Base-by-base conservation (phyloP, 768 basidiomycete genomes). In the Lentinula boryana region DNA sequence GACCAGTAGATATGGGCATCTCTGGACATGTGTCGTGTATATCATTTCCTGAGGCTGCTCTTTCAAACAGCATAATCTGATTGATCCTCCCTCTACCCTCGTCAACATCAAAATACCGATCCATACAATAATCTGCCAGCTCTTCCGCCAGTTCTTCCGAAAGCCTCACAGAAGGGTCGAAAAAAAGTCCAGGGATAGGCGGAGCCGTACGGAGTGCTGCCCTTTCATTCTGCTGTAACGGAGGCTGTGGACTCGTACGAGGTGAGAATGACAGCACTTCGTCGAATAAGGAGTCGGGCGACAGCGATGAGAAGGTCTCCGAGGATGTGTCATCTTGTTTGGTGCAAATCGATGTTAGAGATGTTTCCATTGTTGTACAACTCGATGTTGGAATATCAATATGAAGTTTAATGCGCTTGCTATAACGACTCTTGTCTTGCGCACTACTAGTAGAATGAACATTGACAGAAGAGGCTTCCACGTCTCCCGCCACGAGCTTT, bases 1-100 rank as follows among this genome's bases (percentile, higher is more conserved):
- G 75, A 27, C 83, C 80, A 36, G 74, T 72, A 4, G 74, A 66
- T 46, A 35, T n/a, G 9, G 21, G 21, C 18, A 9, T 18, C 4
- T n/a, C 21, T 21, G 53, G 10, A 4, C n/a, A 8, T 6, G 53
- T 16, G 35, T 12, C n/a, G 15, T 18, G 27, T 27, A 27, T 27
- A 27, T 27, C 27, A 27, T 27, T 27, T 27, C 27, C 6, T 21
- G 53, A 35, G 35, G 52, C 13, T 55, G 46, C 53, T 18, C 86
- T 81, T 48, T 85, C 85, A 67, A 96, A 96, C 16, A 96, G 80
- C 93, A 95, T 95, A 56, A 89, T 82, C 71, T 95, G 93, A 68
- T 96, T 91, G 51, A 83, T 76, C 13, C 35, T 38, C 18, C 36
- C 15, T 46, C 73, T 64, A 27, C 72, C 74, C 10, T 69, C 69